Conservation (phyloP, 305 asterid genomes). For the Fraxinus ornus region DNA sequence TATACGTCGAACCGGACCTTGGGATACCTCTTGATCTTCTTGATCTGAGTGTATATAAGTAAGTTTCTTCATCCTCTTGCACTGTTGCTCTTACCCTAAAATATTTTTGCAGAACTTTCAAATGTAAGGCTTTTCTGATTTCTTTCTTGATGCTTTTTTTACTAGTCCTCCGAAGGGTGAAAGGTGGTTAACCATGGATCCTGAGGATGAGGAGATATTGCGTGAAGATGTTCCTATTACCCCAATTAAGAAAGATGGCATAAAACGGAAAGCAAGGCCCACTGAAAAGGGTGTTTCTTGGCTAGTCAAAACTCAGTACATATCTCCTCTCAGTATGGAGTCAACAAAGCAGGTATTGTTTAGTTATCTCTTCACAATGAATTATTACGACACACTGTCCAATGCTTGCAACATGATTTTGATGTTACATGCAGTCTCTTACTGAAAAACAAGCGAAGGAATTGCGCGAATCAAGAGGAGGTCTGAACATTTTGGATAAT, state of each 20-base stretch:
- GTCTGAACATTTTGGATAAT: slow-evolving; percentile 67
- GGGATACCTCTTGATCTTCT: slow-evolving; percentile 98
- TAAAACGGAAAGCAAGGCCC: slow-evolving; percentile 90
- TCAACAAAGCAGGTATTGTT: slow-evolving; percentile 77
- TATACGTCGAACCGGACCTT: slow-evolving; percentile 93
- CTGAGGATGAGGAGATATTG: slow-evolving; percentile 86
- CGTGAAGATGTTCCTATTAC: slow-evolving; percentile 84
- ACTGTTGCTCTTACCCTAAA: slow-evolving; percentile 20
- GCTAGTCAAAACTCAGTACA: slow-evolving; percentile 97
- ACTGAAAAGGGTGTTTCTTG: slow-evolving; percentile 96
- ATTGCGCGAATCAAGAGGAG: slow-evolving; percentile 71
- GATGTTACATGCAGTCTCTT: slow-evolving; percentile 56
- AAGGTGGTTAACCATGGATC: slow-evolving; percentile 62
- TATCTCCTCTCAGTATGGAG: slow-evolving; percentile 88
- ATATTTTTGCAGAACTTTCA: background rate
- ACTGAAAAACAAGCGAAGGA: slow-evolving; percentile 95
- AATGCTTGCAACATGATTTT: slow-evolving; percentile 20
- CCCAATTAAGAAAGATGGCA: slow-evolving; percentile 85
- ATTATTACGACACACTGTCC: background rate
- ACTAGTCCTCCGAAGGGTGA: slow-evolving; percentile 82
- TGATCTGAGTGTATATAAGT: slow-evolving; percentile 96
- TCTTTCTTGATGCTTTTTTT: slow-evolving; percentile 14
- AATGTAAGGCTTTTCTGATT: slow-evolving; percentile 3
- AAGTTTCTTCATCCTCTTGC: slow-evolving; percentile 25
- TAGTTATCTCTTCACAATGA: slow-evolving; percentile 12